Evolutionary conservation across 495 filamentous ascomycete genomes (phyloP).

Genomic region (Cairneyella variabilis): DNA sequence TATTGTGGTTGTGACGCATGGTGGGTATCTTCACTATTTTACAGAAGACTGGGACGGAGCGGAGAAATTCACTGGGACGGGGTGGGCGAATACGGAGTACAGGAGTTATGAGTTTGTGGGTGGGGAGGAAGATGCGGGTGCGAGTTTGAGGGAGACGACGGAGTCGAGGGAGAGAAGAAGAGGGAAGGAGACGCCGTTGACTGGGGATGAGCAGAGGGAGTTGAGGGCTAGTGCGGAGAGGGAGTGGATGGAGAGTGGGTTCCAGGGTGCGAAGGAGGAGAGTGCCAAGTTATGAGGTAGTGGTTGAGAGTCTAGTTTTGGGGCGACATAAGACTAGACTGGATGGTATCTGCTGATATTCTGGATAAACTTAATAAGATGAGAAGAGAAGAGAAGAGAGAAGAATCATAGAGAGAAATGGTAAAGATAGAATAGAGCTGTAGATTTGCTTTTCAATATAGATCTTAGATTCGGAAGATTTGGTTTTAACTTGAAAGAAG

Average conservation of each 20-base stretch:
- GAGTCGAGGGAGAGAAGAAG: slow-evolving; percentile 49
- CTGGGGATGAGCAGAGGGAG: slow-evolving; percentile 38
- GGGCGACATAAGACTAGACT: too few species aligned
- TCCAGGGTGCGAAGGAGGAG: slow-evolving; percentile 18
- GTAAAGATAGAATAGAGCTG: too few species aligned
- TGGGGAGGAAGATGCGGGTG: slow-evolving; percentile 50
- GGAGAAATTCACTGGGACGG: slow-evolving; percentile 58
- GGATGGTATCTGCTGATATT: too few species aligned
- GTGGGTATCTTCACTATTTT: slow-evolving; percentile 70
- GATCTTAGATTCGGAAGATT: too few species aligned
- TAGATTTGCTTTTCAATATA: too few species aligned
- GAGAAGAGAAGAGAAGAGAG: too few species aligned
- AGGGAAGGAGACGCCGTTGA: slow-evolving; percentile 43
- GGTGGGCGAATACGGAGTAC: slow-evolving; percentile 82
- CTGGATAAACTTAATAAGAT: too few species aligned
- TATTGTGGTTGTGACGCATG: slow-evolving; percentile 73
- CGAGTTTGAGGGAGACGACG: slow-evolving; percentile 55
- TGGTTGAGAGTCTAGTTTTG: background rate
- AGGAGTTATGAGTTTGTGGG: slow-evolving; percentile 65
- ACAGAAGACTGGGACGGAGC: slow-evolving; percentile 78
- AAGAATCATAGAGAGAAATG: too few species aligned
- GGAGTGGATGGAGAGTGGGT: slow-evolving; percentile 23
- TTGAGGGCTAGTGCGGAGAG: slow-evolving; percentile 25
- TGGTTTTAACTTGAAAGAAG: too few species aligned
- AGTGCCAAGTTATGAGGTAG: slow-evolving; percentile 7